Conservation (phyloP, 768 basidiomycete species). For the Lepiota venenata region DNA sequence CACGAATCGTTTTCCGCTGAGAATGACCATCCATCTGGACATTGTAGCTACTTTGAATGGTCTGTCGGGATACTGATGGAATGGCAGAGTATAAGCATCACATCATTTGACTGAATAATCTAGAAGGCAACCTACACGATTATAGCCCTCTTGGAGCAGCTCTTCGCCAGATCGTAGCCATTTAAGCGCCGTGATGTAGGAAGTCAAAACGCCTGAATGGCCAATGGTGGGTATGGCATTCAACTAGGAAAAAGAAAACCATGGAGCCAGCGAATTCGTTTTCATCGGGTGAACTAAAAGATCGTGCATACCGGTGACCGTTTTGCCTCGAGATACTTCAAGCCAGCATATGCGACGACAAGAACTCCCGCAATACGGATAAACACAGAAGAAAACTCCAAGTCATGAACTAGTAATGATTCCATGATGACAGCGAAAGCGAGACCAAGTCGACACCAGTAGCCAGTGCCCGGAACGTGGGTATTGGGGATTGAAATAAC, state of each 20-base stretch:
- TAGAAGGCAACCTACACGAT: constrained; percentile 13
- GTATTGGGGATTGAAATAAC: too few species aligned
- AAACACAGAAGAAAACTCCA: not conserved
- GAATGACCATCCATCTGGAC: constrained; percentile 37
- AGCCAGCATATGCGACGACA: not conserved
- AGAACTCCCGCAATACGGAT: not conserved
- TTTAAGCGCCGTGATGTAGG: constrained; percentile 20
- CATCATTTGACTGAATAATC: not conserved
- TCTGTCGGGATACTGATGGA: constrained; percentile 19
- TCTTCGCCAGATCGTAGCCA: constrained; percentile 20
- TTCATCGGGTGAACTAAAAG: too few species aligned
- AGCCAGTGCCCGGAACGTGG: too few species aligned
- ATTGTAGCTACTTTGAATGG: constrained; percentile 23
- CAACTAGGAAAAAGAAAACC: not conserved
- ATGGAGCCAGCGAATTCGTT: not conserved
- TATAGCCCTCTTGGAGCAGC: constrained; percentile 23
- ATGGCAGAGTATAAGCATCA: too few species aligned
- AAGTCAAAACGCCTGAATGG: constrained; percentile 18
- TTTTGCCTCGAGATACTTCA: not conserved
- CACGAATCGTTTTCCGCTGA: constrained; percentile 24
- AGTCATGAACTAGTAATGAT: not conserved
- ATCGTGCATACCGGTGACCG: not conserved
- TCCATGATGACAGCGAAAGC: not conserved
- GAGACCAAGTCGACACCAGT: too few species aligned
- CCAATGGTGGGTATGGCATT: constrained; percentile 21